Evolutionary conservation across 2,329 filamentous ascomycete species (phyloP), one percentile per base, ranked within the genome.

Genomic region (Massarina eburnea): DNA sequence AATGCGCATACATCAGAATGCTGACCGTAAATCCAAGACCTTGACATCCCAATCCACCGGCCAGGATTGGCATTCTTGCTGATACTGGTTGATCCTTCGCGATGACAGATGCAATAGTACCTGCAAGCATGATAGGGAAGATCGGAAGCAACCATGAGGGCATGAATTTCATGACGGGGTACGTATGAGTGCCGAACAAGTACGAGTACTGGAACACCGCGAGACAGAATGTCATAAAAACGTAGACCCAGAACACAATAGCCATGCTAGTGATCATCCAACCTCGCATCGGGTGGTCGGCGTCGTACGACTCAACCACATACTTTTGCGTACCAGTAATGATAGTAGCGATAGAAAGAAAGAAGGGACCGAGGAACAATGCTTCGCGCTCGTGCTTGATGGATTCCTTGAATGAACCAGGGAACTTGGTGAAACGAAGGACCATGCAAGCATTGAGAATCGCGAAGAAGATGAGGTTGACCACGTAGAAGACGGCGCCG

Each of bases 111-210:
- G 86, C 85, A 35, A 89, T 81, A 2, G 85, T 89, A 2, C 86
- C 86, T 1, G 79, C 80, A 8, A 89, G 75, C 86, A 89, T 89
- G 64, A 87, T 75, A 14, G 85, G 85, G 65, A 89, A 89, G 58
- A 88, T 84, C 33, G 86, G 86, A 6, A 90, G 71, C 45, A 89
- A 81, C 85, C 85, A 89, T 0, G 84, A 83, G 0, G 86, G 86
- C 76, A 86, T 88, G 80, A 88, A 87, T 30, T 80, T 82, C 44
- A 83, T 79, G 14, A 88, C 70, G 5, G 74, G 76, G 47, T 83
- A 84, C 49, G 71, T 78, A 59, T 81, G 79, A 7, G 72, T 69
- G 5, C 80, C 74, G 65, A 89, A 89, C 24, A 89, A 73, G 61
- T 79, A 81, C 27, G 79, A 83, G 71, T 89, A 90, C 45, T 74